Evolutionary conservation across 768 basidiomycete genomes (phyloP).

Genomic region (Pisolithus tinctorius): DNA sequence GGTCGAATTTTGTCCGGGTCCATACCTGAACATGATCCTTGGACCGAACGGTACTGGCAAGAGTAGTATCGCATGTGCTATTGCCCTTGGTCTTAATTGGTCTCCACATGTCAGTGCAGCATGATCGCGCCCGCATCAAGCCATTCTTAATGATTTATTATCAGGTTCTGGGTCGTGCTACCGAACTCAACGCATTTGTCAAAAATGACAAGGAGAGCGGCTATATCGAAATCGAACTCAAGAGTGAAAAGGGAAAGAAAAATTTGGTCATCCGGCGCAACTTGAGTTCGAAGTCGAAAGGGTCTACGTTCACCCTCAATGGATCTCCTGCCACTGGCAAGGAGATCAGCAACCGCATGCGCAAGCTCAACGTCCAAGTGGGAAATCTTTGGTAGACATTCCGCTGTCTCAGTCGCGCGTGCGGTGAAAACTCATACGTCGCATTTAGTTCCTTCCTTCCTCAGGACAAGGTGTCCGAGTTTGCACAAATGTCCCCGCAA

Average conservation of each 20-base stretch:
- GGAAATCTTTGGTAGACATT: conserved; percentile 82
- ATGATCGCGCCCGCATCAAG: conserved; percentile 22
- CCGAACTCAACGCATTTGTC: conserved; percentile 73
- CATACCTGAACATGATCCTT: conserved; percentile 93
- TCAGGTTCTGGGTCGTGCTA: conserved; percentile 80
- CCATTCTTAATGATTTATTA: background rate
- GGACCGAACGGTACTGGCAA: conserved; percentile 98
- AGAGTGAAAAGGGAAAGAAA: conserved; percentile 51
- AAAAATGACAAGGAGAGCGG: conserved; percentile 70
- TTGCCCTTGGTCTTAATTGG: conserved; percentile 76
- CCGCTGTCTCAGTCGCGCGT: background rate
- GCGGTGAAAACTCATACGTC: conserved; percentile 3
- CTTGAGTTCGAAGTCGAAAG: conserved; percentile 50
- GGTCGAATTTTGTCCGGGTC: conserved; percentile 86
- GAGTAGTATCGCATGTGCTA: conserved; percentile 89
- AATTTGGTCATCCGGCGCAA: conserved; percentile 80
- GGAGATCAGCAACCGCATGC: conserved; percentile 50
- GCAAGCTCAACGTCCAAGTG: conserved; percentile 82
- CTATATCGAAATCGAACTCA: conserved; percentile 89
- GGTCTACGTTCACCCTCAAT: conserved; percentile 67
- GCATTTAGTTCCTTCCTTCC: conserved; percentile 78
- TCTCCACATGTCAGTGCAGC: conserved; percentile 40
- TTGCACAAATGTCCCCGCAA: conserved; percentile 83
- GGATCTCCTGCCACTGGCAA: conserved; percentile 52
- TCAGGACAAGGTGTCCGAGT: conserved; percentile 92